Percentiles rank a stretch among this genome's conserved stretches.
Evolutionary conservation across 2,329 filamentous ascomycete species (phyloP).

Genomic region (Cryphonectria carpinicola): DNA sequence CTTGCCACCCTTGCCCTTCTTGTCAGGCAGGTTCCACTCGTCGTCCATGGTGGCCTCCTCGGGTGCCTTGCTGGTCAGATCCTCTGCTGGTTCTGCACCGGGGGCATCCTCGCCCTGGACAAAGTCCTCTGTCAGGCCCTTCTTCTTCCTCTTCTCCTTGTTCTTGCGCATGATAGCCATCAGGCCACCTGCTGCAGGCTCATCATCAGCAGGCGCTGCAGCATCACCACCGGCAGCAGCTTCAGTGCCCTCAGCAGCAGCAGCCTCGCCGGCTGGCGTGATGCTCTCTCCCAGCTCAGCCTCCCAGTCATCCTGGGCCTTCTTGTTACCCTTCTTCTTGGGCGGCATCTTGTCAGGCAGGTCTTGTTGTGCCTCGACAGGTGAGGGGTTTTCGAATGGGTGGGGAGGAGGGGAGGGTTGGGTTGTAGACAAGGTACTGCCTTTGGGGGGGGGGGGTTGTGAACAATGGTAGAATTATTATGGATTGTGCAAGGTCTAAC

Average conservation of each 20-base stretch:
- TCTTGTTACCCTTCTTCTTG: slow-evolving; percentile 89
- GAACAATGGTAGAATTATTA: slow-evolving; percentile 7
- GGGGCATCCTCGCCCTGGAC: slow-evolving; percentile 69
- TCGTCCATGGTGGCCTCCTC: slow-evolving; percentile 83
- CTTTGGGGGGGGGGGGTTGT: background rate
- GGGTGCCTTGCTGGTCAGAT: slow-evolving; percentile 67
- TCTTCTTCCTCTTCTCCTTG: slow-evolving; percentile 88
- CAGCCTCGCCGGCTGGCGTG: slow-evolving; percentile 60
- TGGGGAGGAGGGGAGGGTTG: background rate
- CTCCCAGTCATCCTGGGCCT: slow-evolving; percentile 92
- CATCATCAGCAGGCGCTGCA: slow-evolving; percentile 54
- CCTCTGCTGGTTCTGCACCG: slow-evolving; percentile 43
- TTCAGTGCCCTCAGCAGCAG: slow-evolving; percentile 51
- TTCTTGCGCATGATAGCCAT: slow-evolving; percentile 83
- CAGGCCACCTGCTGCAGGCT: slow-evolving; percentile 63
- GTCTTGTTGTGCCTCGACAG: background rate
- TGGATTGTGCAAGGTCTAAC: slow-evolving; percentile 9
- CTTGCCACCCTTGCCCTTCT: slow-evolving; percentile 68
- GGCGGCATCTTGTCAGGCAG: slow-evolving; percentile 71
- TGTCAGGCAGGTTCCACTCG: slow-evolving; percentile 81
- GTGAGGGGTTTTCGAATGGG: background rate
- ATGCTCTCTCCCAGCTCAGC: slow-evolving; percentile 82
- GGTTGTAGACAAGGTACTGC: background rate
- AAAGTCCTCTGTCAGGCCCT: slow-evolving; percentile 74
- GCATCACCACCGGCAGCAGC: slow-evolving; percentile 52